Evolutionary conservation across 139 green algal species (phyloP).

Genomic region (Chlorella sp.): DNA sequence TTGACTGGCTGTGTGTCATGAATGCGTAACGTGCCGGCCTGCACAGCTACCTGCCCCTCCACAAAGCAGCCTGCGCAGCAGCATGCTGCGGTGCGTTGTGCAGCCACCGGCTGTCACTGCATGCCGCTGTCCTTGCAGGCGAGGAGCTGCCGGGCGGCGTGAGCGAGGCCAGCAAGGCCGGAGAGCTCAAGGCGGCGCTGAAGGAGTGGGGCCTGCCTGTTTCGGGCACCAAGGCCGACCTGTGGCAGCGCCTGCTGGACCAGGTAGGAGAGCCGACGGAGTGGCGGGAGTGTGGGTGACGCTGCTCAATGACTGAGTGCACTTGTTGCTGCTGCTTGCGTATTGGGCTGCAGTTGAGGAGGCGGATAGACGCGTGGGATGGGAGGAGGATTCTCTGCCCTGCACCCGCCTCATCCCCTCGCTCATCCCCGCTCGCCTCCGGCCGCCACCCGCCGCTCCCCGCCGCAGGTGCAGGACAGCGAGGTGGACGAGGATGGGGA

Average conservation of each 20-base stretch:
- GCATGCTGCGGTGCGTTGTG: no score
- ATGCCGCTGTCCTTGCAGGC: neutral
- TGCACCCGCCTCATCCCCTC: no score
- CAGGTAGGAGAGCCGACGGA: neutral
- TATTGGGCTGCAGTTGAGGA: no score
- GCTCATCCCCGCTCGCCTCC: no score
- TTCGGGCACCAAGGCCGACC: neutral
- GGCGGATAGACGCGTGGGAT: no score
- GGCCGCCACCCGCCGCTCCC: no score
- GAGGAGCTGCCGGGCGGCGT: neutral
- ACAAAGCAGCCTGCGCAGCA: no score
- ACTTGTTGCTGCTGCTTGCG: no score
- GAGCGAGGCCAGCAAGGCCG: neutral
- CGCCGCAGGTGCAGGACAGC: conserved; percentile 9
- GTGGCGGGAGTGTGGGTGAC: neutral
- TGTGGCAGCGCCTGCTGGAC: neutral
- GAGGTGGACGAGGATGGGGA: neutral
- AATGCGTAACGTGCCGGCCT: neutral
- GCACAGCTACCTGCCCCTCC: neutral
- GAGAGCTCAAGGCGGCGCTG: neutral
- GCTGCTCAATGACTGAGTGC: no score
- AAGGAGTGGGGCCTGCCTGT: conserved; percentile 2
- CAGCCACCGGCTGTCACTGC: neutral
- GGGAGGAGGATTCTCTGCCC: no score
- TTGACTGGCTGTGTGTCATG: neutral